Base-by-base conservation (phyloP, 1,284 basidiomycete genomes). In the Microbotryomycetes sp. region DNA sequence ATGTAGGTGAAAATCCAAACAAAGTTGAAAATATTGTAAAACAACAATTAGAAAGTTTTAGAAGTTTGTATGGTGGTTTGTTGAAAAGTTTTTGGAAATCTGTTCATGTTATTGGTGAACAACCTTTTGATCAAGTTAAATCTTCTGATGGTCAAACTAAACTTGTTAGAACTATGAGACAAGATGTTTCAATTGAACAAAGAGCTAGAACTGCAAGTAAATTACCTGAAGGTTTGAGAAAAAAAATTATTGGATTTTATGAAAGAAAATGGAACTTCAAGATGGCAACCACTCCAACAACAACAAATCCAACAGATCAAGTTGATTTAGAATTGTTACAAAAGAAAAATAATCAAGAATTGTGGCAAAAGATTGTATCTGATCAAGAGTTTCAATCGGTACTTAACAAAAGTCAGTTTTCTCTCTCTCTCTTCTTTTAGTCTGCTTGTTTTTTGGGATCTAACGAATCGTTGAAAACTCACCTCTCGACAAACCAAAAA, bases 1-100 rank as follows among this genome's bases (percentile, higher is more conserved):
- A 84, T 42, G 77, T 83, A 12, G 92, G 87, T 0, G 94, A 99
- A 81, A 97, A 98, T 76, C 86, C 91, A 26, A 81, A 84, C 65
- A 99, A 99, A 78, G 86, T 97, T n/a, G 79, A 80, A 56, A 97
- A 97, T 76, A 96, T 97, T 70, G 92, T 97, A 28, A 78, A 81
- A 62, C 85, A 84, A 56, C 89, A 96, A 77, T 80, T 82, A 25
- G 81, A 82, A 6, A 89, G 92, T 73, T 97, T 98, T 78, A 82
- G 85, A 63, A 84, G 88, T 70, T 78, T 97, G 68, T 98, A 97
- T 77, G 84, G 86, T 70, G 82, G 87, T 23, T 80, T 92, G 4
- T 49, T 69, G 46, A 67, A 62, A 61, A 62, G 48, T 7, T 68
- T 65, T 49, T 71, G 64, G 65, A 69, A 67, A 64, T 61, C 50